Percentiles rank a stretch among this genome's conserved stretches.
phyloP scores from a whole-genome alignment of 83 land plant species.

The Isoetes engelmannii region DNA sequence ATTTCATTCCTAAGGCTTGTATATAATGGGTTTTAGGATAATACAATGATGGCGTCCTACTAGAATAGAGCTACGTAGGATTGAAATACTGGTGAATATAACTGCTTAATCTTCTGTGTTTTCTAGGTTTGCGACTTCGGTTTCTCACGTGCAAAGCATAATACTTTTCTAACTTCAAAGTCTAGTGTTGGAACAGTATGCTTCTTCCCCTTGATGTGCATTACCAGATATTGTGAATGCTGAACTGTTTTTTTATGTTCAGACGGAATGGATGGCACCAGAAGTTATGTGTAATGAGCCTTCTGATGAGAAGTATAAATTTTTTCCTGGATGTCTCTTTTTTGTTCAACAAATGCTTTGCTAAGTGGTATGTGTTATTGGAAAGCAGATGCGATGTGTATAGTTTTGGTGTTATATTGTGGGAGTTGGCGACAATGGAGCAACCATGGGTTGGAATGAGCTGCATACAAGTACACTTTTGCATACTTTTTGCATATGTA shows the following conservation, averaged over 20 bases:
- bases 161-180: constrained; percentile 80
- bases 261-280: constrained; percentile 9
- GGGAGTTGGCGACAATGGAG: constrained; percentile 11
- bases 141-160: constrained; percentile 74
- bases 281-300: constrained; percentile 6
- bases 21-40: too few relatives aligned
- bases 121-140: constrained; percentile 93
- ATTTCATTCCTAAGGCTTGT: too few relatives aligned
- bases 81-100: too few relatives aligned
- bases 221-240: too few relatives aligned
- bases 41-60: too few relatives aligned
- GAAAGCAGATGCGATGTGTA: constrained; percentile 6
- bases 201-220: background rate
- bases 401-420: constrained; percentile 12
- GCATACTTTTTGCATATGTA: background rate
- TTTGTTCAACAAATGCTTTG: background rate
- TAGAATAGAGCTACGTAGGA: too few relatives aligned
- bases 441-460: constrained; percentile 7
- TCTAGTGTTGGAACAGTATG: constrained; percentile 94
- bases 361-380: background rate
- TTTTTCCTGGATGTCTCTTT: background rate
- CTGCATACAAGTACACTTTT: constrained; percentile 3
- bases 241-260: background rate
- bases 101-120: background rate
- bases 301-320: constrained; percentile 4